A percentile compares a stretch with the other conserved stretches of the same genome.
These are phyloP conservation scores for Adenanthera pavonina DNA, from an alignment of 306 rosid genomes.

Conservation along the genomic window DNA sequence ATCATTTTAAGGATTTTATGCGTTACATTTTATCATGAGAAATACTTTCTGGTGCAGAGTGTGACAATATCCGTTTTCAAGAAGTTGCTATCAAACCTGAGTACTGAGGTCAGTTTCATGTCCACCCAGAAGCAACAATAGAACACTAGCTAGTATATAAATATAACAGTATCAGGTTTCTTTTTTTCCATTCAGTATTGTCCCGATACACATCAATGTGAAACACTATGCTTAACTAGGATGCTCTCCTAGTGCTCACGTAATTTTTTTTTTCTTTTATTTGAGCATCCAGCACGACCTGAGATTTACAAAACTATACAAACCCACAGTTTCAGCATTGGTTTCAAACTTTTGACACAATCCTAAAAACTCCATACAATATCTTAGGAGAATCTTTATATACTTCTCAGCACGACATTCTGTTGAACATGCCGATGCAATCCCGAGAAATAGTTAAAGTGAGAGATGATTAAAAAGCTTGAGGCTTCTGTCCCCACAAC, in stretches of 20 bases:
- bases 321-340: constrained; percentile 32
- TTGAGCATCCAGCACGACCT: constrained; percentile 20
- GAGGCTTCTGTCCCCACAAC: constrained; percentile 38
- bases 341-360: constrained; percentile 27
- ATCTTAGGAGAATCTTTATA: constrained; percentile 28
- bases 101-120: background rate
- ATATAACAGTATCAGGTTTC: background rate
- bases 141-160: constrained; percentile 20
- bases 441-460: constrained; percentile 45
- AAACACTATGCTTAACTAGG: constrained; percentile 16
- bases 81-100: background rate
- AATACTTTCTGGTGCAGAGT: background rate
- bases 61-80: background rate
- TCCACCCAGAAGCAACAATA: background rate
- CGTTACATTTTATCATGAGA: no score
- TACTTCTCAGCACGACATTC: constrained; percentile 48
- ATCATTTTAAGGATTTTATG: no score
- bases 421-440: constrained; percentile 44
- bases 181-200: background rate
- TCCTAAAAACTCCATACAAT: constrained; percentile 19
- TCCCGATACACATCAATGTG: background rate
- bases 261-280: background rate
- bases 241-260: background rate
- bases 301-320: constrained; percentile 34
- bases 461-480: constrained; percentile 35